Conservation (phyloP, 306 rosid species). For the Malus fusca region DNA sequence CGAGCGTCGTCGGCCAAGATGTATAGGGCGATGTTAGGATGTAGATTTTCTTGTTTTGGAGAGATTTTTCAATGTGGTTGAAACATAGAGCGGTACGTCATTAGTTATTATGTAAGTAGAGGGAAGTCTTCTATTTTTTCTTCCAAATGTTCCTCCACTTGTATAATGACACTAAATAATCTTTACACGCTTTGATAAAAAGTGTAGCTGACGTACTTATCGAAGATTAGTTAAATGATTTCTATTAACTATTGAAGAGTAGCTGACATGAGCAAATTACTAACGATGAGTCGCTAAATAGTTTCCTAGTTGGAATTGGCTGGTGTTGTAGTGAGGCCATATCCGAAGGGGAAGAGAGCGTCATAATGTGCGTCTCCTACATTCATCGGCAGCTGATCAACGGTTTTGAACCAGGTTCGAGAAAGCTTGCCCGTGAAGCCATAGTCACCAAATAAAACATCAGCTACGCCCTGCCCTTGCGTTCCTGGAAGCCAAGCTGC, state of each 20-base stretch:
- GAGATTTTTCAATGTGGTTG: no score
- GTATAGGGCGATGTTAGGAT: no score
- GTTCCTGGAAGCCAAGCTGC: constrained; percentile 43
- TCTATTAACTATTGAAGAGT: background rate
- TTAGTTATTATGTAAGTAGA: no score
- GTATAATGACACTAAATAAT: no score
- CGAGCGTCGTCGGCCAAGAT: no score
- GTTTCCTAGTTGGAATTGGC: constrained; percentile 1
- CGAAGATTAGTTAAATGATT: background rate
- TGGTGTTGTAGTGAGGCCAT: constrained; percentile 26
- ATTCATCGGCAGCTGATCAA: constrained; percentile 40
- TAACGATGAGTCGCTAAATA: background rate
- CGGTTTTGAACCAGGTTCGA: constrained; percentile 34
- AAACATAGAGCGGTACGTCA: no score
- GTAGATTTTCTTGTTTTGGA: fast-evolving
- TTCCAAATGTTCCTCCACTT: no score
- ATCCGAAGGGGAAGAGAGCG: constrained; percentile 35
- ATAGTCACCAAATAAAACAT: constrained; percentile 30
- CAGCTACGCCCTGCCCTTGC: constrained; percentile 36
- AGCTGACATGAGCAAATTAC: no score
- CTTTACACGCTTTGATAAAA: no score
- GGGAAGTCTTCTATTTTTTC: no score
- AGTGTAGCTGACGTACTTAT: no score
- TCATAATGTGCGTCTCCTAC: constrained; percentile 31
- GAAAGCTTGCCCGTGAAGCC: constrained; percentile 32